Conservation (phyloP, 495 filamentous ascomycete genomes). For the Oidiodendron maius region DNA sequence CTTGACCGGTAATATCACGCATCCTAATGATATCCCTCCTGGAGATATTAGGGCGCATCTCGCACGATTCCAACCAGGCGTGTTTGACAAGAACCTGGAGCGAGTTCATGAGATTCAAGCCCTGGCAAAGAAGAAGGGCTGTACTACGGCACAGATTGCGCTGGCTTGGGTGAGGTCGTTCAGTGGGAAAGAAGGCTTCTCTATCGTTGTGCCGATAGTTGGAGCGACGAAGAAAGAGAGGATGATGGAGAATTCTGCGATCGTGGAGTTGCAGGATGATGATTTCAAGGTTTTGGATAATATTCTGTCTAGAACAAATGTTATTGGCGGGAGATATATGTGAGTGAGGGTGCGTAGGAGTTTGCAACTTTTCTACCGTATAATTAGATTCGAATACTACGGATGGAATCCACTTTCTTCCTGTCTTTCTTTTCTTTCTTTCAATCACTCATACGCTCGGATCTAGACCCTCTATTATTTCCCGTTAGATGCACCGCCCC, state of each 20-base stretch:
- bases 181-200: constrained; percentile 44
- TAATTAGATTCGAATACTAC: too few relatives aligned
- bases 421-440: too few relatives aligned
- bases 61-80: constrained; percentile 62
- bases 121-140: background rate
- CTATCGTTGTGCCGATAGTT: constrained; percentile 77
- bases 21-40: constrained; percentile 49
- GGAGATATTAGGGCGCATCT: constrained; percentile 40
- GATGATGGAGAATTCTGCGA: constrained; percentile 39
- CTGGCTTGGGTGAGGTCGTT: constrained; percentile 51
- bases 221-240: constrained; percentile 48
- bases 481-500: too few relatives aligned
- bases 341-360: too few relatives aligned
- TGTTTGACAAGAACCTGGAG: constrained; percentile 58
- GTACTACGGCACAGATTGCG: constrained; percentile 61
- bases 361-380: too few relatives aligned
- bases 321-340: too few relatives aligned
- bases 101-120: background rate
- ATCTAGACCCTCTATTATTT: too few relatives aligned
- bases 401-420: too few relatives aligned
- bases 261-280: constrained; percentile 36
- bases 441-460: too few relatives aligned
- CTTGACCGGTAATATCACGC: constrained; percentile 51
- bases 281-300: constrained; percentile 43
- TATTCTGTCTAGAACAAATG: constrained; percentile 22